These are phyloP conservation scores for Fusarium kyushuense DNA, from an alignment of 2,329 filamentous ascomycete species.

Conservation along the genomic window DNA sequence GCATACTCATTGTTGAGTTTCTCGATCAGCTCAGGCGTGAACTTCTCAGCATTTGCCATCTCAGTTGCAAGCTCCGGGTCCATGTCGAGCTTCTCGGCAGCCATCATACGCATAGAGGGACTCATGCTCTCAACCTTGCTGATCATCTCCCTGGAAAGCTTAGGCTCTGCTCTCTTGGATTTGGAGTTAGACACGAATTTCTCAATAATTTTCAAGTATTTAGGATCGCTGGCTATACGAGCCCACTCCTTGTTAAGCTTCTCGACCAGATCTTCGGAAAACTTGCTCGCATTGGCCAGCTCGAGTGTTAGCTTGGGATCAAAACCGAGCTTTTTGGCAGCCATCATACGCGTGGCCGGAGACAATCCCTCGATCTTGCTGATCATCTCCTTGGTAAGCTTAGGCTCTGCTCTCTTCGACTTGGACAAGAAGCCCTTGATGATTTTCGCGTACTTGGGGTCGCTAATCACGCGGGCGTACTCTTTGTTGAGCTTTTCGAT, in stretches of 20 bases:
- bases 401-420: not conserved
- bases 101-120: not conserved
- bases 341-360: not conserved
- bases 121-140: not conserved
- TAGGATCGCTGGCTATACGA: not conserved
- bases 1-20: conserved; percentile 1
- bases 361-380: not conserved
- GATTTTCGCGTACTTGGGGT: not conserved
- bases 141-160: not conserved
- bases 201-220: not conserved
- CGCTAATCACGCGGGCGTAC: not conserved
- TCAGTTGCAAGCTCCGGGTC: not conserved
- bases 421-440: no score
- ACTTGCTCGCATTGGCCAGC: not conserved
- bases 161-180: not conserved
- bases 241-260: conserved; percentile 1
- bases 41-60: not conserved
- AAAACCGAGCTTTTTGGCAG: not conserved
- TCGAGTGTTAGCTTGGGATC: not conserved
- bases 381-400: not conserved
- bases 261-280: not conserved
- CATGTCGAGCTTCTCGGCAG: not conserved
- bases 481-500: conserved; percentile 1
- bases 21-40: not conserved
- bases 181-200: not conserved